Conservation (phyloP, 2,329 filamentous ascomycete genomes). For the Hypomyces rosellus region DNA sequence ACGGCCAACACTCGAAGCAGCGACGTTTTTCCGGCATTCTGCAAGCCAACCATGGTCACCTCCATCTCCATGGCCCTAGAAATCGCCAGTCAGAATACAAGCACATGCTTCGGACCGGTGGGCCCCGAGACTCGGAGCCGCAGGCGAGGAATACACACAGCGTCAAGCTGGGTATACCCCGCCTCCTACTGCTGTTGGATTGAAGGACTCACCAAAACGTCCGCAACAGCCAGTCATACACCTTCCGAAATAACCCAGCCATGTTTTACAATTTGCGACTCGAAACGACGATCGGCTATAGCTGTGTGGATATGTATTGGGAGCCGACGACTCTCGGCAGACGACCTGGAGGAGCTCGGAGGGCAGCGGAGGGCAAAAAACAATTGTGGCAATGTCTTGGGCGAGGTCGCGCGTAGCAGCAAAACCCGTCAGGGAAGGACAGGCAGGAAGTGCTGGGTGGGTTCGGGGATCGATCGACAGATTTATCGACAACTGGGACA, state of each 20-base stretch:
- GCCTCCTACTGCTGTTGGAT: background rate
- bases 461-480: constrained; percentile 4
- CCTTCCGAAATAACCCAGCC: constrained; percentile 84
- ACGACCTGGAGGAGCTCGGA: constrained; percentile 1
- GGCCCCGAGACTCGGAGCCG: background rate
- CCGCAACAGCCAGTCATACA: constrained; percentile 98
- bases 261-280: constrained; percentile 43
- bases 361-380: constrained; percentile 1
- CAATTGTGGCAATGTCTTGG: constrained; percentile 3
- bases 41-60: constrained; percentile 96
- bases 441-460: background rate
- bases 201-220: constrained; percentile 76
- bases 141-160: background rate
- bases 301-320: background rate
- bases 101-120: constrained; percentile 7
- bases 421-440: background rate
- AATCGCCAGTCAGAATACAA: constrained; percentile 8
- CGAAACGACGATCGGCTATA: background rate
- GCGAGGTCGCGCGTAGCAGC: constrained; percentile 7
- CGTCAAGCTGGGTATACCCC: constrained; percentile 1
- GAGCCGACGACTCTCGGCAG: background rate
- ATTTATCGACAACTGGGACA: constrained; percentile 6
- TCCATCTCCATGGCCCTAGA: constrained; percentile 97
- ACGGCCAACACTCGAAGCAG: constrained; percentile 90
- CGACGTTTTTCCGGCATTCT: constrained; percentile 97